Base-by-base conservation (phyloP, 164 flowering plant genomes). In the Berberis thunbergii region DNA sequence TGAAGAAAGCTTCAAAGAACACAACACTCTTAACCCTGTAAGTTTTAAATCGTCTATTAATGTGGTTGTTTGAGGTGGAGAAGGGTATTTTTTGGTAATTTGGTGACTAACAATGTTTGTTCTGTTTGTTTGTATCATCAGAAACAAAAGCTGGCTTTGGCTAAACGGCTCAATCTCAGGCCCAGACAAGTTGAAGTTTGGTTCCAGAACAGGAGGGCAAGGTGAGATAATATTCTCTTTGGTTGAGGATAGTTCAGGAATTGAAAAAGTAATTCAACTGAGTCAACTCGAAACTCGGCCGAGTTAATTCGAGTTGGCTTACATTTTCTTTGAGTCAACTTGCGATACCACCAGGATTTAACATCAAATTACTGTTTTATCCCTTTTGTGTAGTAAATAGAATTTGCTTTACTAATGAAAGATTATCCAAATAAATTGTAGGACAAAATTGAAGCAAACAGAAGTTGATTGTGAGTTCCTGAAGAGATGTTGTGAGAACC, bases 171-270 rank as follows among this genome's bases (percentile, higher is more conserved):
- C 46, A 83, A 83, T 5, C 80, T 88, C 38, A 72, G 90, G 6
- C 87, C 92, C 0, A 73, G 96, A 62, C 96, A 88, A 64, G 92
- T 88, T 38, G 96, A 88, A 68, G 96, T 88, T 0, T 88, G 96
- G 96, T 88, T 86, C 66, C 96, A 88, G 72, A 88, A 88, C 76
- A 76, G 96, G 48, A 78, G 96, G 69, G 96, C 96, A 77, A 88
- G 92, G 91, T 84, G 49, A 78, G 76, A 59, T 7, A 57, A 6
- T 56, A 2, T 57, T 6, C 4, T 42, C 10, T 26, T 26, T 26
- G 26, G 26, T 26, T 26, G 0, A 26, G 26, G 26, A 26, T 26
- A 26, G 26, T 26, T 26, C 26, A 26, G 26, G 26, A 26, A 26
- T 26, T 26, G 26, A 26, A 26, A 26, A 26, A 26, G 26, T 26